Evolutionary conservation across 2,329 filamentous ascomycete genomes (phyloP).

Genomic region (Colletotrichum simmondsii): DNA sequence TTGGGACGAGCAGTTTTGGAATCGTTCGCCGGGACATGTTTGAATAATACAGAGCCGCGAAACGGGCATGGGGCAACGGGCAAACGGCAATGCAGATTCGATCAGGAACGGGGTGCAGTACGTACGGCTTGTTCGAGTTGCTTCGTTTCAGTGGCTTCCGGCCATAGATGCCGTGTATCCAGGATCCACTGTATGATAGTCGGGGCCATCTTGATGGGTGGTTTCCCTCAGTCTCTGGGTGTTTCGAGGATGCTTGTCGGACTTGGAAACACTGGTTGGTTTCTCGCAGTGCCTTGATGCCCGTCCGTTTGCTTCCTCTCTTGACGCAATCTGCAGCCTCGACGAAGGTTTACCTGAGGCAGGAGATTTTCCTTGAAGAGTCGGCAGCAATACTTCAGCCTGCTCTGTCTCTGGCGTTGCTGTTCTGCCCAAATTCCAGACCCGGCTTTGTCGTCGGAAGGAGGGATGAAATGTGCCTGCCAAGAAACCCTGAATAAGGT

Average conservation of each 20-base stretch:
- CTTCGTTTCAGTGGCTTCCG: conserved; percentile 58
- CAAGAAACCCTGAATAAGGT: conserved; percentile 20
- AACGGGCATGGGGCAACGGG: conserved; percentile 2
- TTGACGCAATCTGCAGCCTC: neutral
- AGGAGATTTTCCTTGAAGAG: neutral
- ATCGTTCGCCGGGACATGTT: neutral
- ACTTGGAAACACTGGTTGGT: neutral
- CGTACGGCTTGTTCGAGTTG: conserved; percentile 59
- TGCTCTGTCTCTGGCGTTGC: neutral
- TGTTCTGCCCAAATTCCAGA: neutral
- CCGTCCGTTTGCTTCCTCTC: neutral
- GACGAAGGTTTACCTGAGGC: neutral
- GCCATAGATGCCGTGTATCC: conserved; percentile 70
- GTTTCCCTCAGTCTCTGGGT: neutral
- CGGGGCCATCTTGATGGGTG: conserved; percentile 37
- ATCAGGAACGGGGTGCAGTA: conserved; percentile 16
- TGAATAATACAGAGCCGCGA: neutral
- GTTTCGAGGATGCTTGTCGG: conserved; percentile 16
- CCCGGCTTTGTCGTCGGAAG: conserved; percentile 8
- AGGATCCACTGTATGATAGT: conserved; percentile 70
- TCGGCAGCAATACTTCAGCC: neutral
- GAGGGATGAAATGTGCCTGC: conserved; percentile 13
- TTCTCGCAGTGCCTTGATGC: neutral
- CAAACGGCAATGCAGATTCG: neutral
- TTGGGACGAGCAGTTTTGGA: conserved; percentile 3